Evolutionary conservation across 305 asterid species (phyloP), one percentile per base, ranked within the genome.

Genomic region (Fraxinus dipetala): DNA sequence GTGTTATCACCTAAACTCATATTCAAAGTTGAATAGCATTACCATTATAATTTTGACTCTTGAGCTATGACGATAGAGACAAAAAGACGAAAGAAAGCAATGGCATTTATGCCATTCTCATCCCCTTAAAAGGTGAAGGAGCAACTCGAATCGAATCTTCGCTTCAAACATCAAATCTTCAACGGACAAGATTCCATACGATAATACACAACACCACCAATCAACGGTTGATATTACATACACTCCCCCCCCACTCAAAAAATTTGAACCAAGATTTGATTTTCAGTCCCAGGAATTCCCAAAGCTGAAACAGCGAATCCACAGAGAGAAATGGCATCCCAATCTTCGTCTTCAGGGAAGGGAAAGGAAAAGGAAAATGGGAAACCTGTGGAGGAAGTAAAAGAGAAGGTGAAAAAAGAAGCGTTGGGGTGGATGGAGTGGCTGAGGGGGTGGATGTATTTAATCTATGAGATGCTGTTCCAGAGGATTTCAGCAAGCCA

Each of bases 401-500:
- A 69, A 72, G 40, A 73, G 76, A 88, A 84, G 83, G 85, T n/a
- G 82, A 86, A 75, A 84, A 93, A 92, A 89, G 90, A 93, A 40
- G 92, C 86, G 61, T 88, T 95, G 85, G 94, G 94, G 48, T 95
- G 99, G 98, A 90, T 91, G 82, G 96, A 89, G 76, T 95, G 99
- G 99, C 40, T 94, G 80, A 82, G 89, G 80, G 97, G 98, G 0
- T 91, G 92, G 98, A 85, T 94, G 72, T 91, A 87, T 72, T 78
- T 92, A 79, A 87, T 87, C 1, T 88, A 89, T 86, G 98, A 95
- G 90, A 87, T 94, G 90, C 86, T 95, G 28, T 95, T 95, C 84
- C 99, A 95, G 94, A 89, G 98, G 87, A 95, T 95, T 73, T 74
- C 91, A 69, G 98, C 98, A 14, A 91, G 97, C 85, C 95, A 95